phyloP scores from a whole-genome alignment of 2,329 filamentous ascomycete species.

The Aphanoascus verrucosus region DNA sequence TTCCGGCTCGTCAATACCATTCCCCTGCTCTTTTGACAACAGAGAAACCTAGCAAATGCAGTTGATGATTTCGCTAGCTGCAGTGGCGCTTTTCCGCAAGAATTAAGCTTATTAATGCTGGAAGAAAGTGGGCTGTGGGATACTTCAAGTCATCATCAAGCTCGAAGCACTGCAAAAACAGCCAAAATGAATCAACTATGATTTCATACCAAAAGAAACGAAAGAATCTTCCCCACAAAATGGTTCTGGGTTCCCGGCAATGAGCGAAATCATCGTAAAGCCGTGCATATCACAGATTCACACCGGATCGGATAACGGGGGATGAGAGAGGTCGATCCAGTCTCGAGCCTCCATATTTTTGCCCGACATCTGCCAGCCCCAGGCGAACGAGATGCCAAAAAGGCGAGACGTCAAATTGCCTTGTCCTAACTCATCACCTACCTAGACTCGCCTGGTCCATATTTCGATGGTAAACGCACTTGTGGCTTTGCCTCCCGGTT shows the following conservation, averaged over 20 bases:
- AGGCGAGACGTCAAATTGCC: conserved; percentile 12
- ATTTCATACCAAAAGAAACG: conserved; percentile 6
- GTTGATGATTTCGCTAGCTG: neutral
- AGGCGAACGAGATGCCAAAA: conserved; percentile 10
- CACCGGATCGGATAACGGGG: conserved; percentile 6
- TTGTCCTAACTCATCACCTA: conserved; percentile 7
- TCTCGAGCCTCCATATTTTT: conserved; percentile 6
- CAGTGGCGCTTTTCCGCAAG: neutral
- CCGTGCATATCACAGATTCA: conserved; percentile 5
- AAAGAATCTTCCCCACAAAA: neutral
- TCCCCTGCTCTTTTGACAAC: neutral
- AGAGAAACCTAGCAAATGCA: neutral
- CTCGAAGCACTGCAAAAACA: conserved; percentile 1
- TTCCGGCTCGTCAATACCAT: neutral
- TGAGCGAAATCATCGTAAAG: neutral
- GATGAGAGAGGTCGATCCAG: conserved; percentile 5
- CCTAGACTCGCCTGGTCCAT: conserved; percentile 11
- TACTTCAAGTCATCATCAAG: neutral
- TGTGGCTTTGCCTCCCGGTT: conserved; percentile 15
- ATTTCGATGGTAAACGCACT: conserved; percentile 16
- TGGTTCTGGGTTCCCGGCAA: neutral
- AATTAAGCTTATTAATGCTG: conserved; percentile 3
- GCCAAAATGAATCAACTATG: neutral
- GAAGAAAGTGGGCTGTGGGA: conserved; percentile 5
- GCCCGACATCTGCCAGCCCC: conserved; percentile 8